Conservation (phyloP, 805 yeast species). For the Candida vaughaniae region DNA sequence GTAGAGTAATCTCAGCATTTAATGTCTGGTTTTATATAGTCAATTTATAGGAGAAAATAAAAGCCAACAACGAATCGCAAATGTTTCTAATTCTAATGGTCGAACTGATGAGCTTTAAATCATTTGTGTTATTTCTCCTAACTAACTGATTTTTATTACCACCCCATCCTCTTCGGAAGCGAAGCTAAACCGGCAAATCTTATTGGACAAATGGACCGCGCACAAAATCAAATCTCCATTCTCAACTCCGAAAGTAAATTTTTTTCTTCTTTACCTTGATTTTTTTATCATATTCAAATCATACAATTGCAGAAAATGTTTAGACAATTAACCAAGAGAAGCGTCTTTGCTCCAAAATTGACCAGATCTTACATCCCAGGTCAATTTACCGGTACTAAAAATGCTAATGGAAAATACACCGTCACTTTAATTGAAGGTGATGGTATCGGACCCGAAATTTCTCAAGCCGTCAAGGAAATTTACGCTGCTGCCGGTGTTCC, state of each 20-base stretch:
- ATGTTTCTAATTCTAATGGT: too few relatives aligned
- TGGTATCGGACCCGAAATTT: conserved; percentile 92
- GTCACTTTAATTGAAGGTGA: conserved; percentile 98
- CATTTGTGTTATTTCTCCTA: too few relatives aligned
- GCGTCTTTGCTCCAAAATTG: conserved; percentile 29
- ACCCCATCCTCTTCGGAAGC: too few relatives aligned
- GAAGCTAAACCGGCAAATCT: too few relatives aligned
- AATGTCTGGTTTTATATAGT: too few relatives aligned
- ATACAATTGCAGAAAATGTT: too few relatives aligned
- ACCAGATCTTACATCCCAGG: conserved; percentile 55
- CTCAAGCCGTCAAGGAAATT: conserved; percentile 89
- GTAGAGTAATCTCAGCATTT: too few relatives aligned
- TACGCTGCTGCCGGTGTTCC: conserved; percentile 95
- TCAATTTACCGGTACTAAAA: conserved; percentile 63
- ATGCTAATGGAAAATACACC: conserved; percentile 79
- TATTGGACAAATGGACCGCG: conserved; percentile 8
- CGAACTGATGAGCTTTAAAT: too few relatives aligned
- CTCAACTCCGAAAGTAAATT: conserved; percentile 10
- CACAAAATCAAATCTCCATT: conserved; percentile 2
- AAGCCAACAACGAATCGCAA: too few relatives aligned
- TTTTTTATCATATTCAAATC: neutral
- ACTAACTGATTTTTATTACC: too few relatives aligned
- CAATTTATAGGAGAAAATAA: too few relatives aligned
- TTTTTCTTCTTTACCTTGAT: conserved; percentile 1
- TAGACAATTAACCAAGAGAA: conserved; percentile 30